Percentiles rank a stretch among this genome's conserved stretches.
phyloP scores from a whole-genome alignment of 1,284 basidiomycete species.

The Rhizoctonia solani region DNA sequence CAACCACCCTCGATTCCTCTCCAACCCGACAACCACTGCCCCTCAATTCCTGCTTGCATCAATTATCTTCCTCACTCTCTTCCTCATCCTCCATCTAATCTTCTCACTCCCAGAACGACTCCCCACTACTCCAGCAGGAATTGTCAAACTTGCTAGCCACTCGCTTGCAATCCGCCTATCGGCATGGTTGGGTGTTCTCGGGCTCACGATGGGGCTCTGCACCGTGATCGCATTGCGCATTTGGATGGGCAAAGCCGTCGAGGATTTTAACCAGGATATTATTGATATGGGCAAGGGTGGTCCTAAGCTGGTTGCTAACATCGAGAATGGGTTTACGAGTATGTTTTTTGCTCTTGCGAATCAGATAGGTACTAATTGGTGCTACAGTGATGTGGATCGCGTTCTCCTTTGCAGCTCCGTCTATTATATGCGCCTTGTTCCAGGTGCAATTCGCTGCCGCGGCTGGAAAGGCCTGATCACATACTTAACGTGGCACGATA shows the following conservation, averaged over 20 bases:
- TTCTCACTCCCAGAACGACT: conserved; percentile 69
- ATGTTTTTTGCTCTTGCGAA: conserved; percentile 43
- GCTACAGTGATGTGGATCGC: conserved; percentile 72
- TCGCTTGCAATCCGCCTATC: conserved; percentile 62
- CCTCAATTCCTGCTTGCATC: conserved; percentile 68
- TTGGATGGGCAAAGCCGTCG: conserved; percentile 77
- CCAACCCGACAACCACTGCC: conserved; percentile 63
- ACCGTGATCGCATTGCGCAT: conserved; percentile 73
- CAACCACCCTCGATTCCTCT: conserved; percentile 60
- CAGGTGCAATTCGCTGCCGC: conserved; percentile 63
- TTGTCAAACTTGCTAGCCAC: conserved; percentile 56
- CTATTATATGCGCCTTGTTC: conserved; percentile 68
- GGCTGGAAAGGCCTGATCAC: conserved; percentile 16
- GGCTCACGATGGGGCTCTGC: conserved; percentile 75
- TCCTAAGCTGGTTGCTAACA: conserved; percentile 63
- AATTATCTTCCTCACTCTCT: conserved; percentile 62
- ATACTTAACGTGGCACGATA: not conserved
- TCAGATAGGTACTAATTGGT: not conserved
- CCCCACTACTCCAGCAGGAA: conserved; percentile 59
- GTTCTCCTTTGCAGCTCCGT: conserved; percentile 72
- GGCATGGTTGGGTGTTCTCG: conserved; percentile 73
- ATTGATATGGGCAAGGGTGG: conserved; percentile 54
- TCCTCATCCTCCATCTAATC: conserved; percentile 67
- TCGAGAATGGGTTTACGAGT: conserved; percentile 77
- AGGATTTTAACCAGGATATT: conserved; percentile 73